Conservation (phyloP, 192 early-diverging fungal species). For the Radiomyces spectabilis region DNA sequence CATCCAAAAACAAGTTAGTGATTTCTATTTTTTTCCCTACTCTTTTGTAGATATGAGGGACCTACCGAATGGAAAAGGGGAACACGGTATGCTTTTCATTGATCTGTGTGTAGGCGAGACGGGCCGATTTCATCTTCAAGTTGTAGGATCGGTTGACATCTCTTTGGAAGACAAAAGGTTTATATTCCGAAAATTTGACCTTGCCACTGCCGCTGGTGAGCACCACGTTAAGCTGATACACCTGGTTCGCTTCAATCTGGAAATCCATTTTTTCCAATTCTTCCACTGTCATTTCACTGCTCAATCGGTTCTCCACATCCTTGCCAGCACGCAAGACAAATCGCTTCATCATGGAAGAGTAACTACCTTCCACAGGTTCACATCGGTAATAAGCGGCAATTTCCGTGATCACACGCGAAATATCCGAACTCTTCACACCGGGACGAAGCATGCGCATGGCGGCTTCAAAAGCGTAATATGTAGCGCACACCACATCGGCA, state of each 20-base stretch:
- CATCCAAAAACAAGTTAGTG: conserved; percentile 8
- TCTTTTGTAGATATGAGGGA: background rate
- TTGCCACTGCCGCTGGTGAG: conserved; percentile 59
- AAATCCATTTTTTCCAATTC: conserved; percentile 52
- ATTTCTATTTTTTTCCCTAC: conserved; percentile 21
- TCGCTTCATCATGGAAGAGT: conserved; percentile 64
- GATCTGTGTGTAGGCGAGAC: conserved; percentile 56
- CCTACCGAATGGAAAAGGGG: conserved; percentile 64
- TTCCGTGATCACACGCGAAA: conserved; percentile 52
- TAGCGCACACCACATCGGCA: conserved; percentile 50
- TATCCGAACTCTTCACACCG: conserved; percentile 52
- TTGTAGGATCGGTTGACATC: conserved; percentile 69
- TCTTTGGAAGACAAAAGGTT: conserved; percentile 59
- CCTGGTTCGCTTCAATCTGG: conserved; percentile 61
- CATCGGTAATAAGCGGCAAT: conserved; percentile 58
- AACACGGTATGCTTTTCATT: conserved; percentile 58
- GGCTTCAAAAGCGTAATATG: conserved; percentile 77
- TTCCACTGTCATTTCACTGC: conserved; percentile 37
- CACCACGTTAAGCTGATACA: conserved; percentile 63
- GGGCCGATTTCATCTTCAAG: conserved; percentile 60
- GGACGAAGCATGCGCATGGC: conserved; percentile 73
- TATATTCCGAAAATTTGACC: conserved; percentile 39
- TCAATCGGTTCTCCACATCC: conserved; percentile 47
- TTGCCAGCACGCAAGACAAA: conserved; percentile 64
- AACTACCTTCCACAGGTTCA: conserved; percentile 58